A percentile compares a stretch with the other conserved stretches of the same genome.
phyloP scores from a whole-genome alignment of 805 yeast genomes.

The Candida vartiovaarae region DNA sequence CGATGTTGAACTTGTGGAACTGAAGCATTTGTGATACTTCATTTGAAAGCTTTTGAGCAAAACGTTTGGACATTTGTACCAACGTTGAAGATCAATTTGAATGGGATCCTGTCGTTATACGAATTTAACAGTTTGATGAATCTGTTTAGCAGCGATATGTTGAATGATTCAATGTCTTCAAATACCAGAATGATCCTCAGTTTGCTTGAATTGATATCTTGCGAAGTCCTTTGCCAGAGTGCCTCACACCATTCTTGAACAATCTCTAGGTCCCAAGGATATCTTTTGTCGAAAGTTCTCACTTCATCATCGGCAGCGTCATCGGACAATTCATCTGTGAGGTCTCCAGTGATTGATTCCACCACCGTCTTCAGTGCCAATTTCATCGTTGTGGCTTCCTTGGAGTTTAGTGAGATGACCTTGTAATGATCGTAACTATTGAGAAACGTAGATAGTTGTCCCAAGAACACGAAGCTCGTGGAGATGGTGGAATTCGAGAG shows the following conservation, averaged over 20 bases:
- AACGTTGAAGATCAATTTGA: constrained; percentile 21
- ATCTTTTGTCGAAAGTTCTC: constrained; percentile 14
- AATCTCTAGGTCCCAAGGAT: constrained; percentile 21
- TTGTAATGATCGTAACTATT: constrained; percentile 5
- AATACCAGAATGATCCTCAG: constrained; percentile 16
- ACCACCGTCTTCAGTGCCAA: constrained; percentile 18
- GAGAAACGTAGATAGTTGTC: constrained; percentile 9
- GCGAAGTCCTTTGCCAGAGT: constrained; percentile 1
- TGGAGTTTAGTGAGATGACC: constrained; percentile 16
- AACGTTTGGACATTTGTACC: constrained; percentile 17
- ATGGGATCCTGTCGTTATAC: constrained; percentile 14
- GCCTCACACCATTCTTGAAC: constrained; percentile 20
- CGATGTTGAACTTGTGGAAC: constrained; percentile 17
- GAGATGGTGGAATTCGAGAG: constrained; percentile 19
- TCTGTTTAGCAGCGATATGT: constrained; percentile 13
- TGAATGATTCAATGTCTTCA: constrained; percentile 23
- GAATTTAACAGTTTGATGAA: constrained; percentile 13
- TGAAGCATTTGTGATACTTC: constrained; percentile 12
- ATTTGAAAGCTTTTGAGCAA: constrained; percentile 10
- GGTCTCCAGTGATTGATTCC: constrained; percentile 7
- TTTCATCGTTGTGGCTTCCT: constrained; percentile 22
- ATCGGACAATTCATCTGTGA: constrained; percentile 4
- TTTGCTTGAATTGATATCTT: constrained; percentile 4
- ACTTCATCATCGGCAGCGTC: constrained; percentile 12
- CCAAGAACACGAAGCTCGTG: constrained; percentile 12